These are phyloP conservation scores for Collybia mongolica DNA, from an alignment of 768 basidiomycete genomes.

Conservation along the genomic window DNA sequence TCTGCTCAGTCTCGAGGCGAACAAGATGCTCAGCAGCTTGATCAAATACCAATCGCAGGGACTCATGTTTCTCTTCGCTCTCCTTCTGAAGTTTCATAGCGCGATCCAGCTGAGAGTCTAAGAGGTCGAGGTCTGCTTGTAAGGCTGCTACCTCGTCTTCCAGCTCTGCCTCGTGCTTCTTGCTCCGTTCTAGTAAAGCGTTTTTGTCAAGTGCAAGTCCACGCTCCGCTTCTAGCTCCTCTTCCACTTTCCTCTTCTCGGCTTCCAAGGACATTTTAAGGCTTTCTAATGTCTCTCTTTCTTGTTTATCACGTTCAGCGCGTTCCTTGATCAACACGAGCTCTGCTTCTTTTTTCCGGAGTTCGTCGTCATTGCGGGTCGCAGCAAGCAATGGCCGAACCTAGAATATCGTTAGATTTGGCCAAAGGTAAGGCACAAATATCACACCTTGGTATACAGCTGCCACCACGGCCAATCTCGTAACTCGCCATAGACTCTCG, in stretches of 20 bases:
- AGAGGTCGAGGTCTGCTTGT: constrained; percentile 78
- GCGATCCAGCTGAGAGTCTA: constrained; percentile 85
- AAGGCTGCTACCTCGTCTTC: constrained; percentile 82
- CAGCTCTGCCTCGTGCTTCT: constrained; percentile 80
- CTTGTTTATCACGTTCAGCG: constrained; percentile 83
- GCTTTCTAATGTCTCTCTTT: constrained; percentile 74
- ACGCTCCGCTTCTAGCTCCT: constrained; percentile 81
- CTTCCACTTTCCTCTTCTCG: constrained; percentile 81
- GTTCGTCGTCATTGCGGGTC: constrained; percentile 89
- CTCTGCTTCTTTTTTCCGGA: constrained; percentile 85
- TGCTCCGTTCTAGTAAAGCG: constrained; percentile 74
- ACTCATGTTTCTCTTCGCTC: constrained; percentile 74
- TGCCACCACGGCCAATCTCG: constrained; percentile 99
- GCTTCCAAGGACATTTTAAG: constrained; percentile 81
- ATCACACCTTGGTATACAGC: constrained; percentile 82
- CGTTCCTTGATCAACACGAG: constrained; percentile 76
- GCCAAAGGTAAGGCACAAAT: background rate
- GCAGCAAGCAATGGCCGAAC: constrained; percentile 92
- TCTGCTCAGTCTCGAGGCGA: constrained; percentile 74
- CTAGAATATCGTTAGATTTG: constrained; percentile 32
- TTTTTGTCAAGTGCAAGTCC: constrained; percentile 82
- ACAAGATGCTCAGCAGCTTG: constrained; percentile 86
- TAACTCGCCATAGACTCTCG: constrained; percentile 85
- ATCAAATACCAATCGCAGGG: constrained; percentile 71
- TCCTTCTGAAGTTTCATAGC: constrained; percentile 77